A percentile compares a stretch with the other conserved stretches of the same genome.
Conservation (phyloP, 2,329 filamentous ascomycete species). For the Gliomastix tumulicola region DNA sequence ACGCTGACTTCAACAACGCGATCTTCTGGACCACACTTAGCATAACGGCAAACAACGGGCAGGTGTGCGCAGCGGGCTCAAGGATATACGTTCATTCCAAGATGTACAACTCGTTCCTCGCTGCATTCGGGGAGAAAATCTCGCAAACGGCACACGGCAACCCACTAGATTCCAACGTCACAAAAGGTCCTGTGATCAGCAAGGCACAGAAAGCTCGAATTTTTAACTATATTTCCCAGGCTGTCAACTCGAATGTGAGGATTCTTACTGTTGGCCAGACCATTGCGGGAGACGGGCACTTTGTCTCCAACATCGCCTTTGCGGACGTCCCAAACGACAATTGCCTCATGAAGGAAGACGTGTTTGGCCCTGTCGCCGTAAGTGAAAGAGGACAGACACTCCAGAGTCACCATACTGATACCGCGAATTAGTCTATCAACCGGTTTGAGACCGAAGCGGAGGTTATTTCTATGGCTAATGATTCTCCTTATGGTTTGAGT, state of each 20-base stretch:
- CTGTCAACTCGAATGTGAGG: conserved; percentile 15
- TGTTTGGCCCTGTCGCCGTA: not conserved
- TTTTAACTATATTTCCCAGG: conserved; percentile 32
- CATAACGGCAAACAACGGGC: conserved; percentile 47
- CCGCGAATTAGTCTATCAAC: conserved; percentile 9
- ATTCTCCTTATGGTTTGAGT: not conserved
- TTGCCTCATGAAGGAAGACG: not conserved
- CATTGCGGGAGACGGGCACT: not conserved
- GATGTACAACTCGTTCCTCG: conserved; percentile 7
- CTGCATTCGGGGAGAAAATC: not conserved
- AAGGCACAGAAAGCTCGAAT: conserved; percentile 40
- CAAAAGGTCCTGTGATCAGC: conserved; percentile 15
- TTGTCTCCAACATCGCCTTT: not conserved
- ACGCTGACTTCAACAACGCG: conserved; percentile 53
- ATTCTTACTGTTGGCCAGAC: not conserved
- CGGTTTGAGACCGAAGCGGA: not conserved
- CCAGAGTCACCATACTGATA: too few relatives aligned
- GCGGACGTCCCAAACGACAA: not conserved
- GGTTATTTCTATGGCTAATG: not conserved
- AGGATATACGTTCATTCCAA: conserved; percentile 36
- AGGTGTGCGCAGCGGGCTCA: conserved; percentile 68
- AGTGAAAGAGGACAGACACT: not conserved
- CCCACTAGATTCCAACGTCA: not conserved
- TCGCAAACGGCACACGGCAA: not conserved
- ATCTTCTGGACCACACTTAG: conserved; percentile 38